Evolutionary conservation across 1,284 basidiomycete genomes (phyloP), one percentile per base, ranked within the genome.

Genomic region (Leccinum solheimii): DNA sequence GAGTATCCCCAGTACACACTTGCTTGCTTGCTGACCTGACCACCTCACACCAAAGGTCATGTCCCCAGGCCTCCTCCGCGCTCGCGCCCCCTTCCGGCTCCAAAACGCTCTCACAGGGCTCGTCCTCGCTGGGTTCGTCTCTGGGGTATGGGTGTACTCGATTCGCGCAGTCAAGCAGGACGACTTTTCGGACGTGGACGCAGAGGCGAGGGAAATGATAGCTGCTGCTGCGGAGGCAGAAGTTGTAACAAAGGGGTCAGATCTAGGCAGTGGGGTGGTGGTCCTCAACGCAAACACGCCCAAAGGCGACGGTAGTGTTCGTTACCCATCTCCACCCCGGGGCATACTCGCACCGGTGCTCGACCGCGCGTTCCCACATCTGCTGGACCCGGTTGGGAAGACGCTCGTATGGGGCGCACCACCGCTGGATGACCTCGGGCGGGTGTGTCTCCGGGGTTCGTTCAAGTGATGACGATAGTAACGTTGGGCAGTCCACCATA

Each of bases 81-180:
- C 96, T 13, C 86, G 96, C 40, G 85, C 85, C 67, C 95, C 94
- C 9, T 98, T 91, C 78, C 83, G 86, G 32, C 62, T 90, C 36
- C 84, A 84, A 67, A 98, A 98, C 75, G 83, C 88, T 14, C 60
- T 97, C 53, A 94, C 92, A 0, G 96, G 95, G 5, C 66, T 86
- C 45, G 72, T 81, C 3, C 84, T 98, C 61, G 81, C 87, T 50
- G 82, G 83, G 2, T 97, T 98, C 74, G 87, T 86, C 32, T 83
- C 86, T n/a, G 87, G 88, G 52, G 88, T 97, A 16, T 98, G 95
- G 86, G 83, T 86, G 9, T 98, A 98, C 77, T 96, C 95, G 14
- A 96, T 98, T 73, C 85, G 86, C 49, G 94, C 95, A 11, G 95
- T 97, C 62, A 94, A 91, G 74, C 95, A 97, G 73, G 95, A 97